Evolutionary conservation across 345 rosid genomes (phyloP), one percentile per base, ranked within the genome.

Genomic region (Lepidium didymum): DNA sequence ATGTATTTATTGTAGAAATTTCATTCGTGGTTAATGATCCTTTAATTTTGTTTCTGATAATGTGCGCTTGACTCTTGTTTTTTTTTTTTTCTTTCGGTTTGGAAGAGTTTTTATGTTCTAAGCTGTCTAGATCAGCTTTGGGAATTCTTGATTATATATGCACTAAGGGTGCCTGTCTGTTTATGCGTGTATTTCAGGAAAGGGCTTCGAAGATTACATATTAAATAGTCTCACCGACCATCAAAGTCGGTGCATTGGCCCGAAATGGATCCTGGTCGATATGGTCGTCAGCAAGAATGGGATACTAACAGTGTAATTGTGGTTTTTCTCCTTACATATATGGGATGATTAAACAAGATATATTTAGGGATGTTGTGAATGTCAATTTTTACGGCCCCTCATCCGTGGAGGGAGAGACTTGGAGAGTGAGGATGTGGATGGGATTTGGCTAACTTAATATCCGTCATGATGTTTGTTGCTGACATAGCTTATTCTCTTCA

Each of bases 221-320:
- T 65, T 66, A 54, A 79, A 62, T 79, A 68, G 54, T 56, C 68
- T 82, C 79, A 78, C 58, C 66, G 54, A 54, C 82, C 80, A 50
- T 72, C 80, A 82, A 71, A 77, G 77, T 63, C 55, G 77, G 80
- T 75, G 78, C 45, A 64, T 80, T 56, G 77, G 67, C 52, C 8
- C 84, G 82, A 78, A 86, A 70, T 87, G 99, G 87, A 92, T 81
- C 96, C 93, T 60, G 83, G 82, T 84, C 91, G 91, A 82, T 84
- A 78, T 77, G 81, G 86, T 81, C 86, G 75, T 62, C 96, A 83
- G 76, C 96, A 85, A 87, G 96, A 91, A 84, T 89, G 99, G 99
- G 97, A 94, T 80, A 87, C 87, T 83, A 91, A 86, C 99, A 94
- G 96, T 90, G 99, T 94, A 94, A 94, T 94, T 89, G 97, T 81